These are phyloP conservation scores for Margaritispora aquatica DNA, from an alignment of 495 filamentous ascomycete genomes.

Conservation along the genomic window DNA sequence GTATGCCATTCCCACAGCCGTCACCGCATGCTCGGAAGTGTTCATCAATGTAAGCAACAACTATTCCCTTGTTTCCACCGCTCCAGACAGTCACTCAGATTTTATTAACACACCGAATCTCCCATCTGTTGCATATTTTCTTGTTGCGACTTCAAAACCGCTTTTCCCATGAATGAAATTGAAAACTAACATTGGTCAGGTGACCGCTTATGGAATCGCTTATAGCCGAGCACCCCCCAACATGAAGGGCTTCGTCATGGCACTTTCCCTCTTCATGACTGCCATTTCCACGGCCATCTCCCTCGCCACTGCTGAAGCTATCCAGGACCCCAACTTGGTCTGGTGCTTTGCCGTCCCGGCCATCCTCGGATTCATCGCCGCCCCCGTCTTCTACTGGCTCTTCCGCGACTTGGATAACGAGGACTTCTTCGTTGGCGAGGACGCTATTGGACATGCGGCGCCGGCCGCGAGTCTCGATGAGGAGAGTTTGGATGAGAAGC, in stretches of 20 bases:
- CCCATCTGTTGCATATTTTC: no score
- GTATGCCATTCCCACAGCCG: conserved; percentile 36
- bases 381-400: conserved; percentile 37
- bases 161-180: no score
- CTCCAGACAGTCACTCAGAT: no score
- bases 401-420: conserved; percentile 1
- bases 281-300: conserved; percentile 52
- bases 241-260: conserved; percentile 61
- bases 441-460: not conserved
- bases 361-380: conserved; percentile 33
- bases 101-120: no score
- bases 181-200: no score
- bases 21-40: conserved; percentile 55
- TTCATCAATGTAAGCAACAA: conserved; percentile 66
- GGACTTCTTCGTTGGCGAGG: conserved; percentile 6
- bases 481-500: not conserved
- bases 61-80: no score
- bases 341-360: conserved; percentile 46
- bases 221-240: conserved; percentile 60
- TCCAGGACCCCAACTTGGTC: conserved; percentile 52
- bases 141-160: no score
- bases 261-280: conserved; percentile 50
- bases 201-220: conserved; percentile 62
- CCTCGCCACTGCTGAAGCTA: conserved; percentile 47
- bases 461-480: not conserved